Evolutionary conservation across 108 stramenopile genomes (phyloP), one percentile per base, ranked within the genome.

Genomic region (Cylindrotheca closterium): DNA sequence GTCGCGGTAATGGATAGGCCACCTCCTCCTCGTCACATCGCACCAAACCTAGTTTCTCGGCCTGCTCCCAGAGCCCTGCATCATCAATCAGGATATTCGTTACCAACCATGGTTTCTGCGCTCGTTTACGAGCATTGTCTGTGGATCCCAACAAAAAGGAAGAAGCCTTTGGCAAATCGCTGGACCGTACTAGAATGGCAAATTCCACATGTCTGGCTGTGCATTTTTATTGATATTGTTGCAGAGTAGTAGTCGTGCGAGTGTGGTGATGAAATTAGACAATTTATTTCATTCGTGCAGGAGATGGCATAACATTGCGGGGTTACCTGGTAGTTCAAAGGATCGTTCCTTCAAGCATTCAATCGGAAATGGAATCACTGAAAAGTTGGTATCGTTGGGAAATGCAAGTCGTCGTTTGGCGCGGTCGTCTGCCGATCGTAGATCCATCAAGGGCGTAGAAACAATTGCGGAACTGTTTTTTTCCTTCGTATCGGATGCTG

Each of bases 1-100:
- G 63, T 49, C 87, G 80, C 15, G 85, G 77, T 2, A 75, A 47
- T 1, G 77, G 79, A 54, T 60, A 65, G 5, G 27, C n/a, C 0
- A n/a, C 15, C 5, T 50, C 33, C 29, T 21, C 8, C 45, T 23
- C 25, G 22, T 51, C 28, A 3, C 33, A 47, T 17, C 30, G 4
- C 8, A 60, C 27, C 47, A 74, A 31, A 22, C 60, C 65, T 1
- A 61, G 45, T 19, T 61, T 23, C 22, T 42, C 22, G 26, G 66
- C 73, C 33, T 61, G 31, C n/a, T 60, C 37, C 73, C 73, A 74
- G 3, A 67, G 29, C 0, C 51, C 15, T 1, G 58, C 49, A 22
- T 60, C 60, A 19, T 67, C 73, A 22, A 74, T 47, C 19, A 74
- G 31, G 3, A 74, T 55, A 54, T 74, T 23, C n/a, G 52, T 55